Evolutionary conservation across 73 alveolate species (phyloP).

Genomic region (Tetrahymena elliotti): DNA sequence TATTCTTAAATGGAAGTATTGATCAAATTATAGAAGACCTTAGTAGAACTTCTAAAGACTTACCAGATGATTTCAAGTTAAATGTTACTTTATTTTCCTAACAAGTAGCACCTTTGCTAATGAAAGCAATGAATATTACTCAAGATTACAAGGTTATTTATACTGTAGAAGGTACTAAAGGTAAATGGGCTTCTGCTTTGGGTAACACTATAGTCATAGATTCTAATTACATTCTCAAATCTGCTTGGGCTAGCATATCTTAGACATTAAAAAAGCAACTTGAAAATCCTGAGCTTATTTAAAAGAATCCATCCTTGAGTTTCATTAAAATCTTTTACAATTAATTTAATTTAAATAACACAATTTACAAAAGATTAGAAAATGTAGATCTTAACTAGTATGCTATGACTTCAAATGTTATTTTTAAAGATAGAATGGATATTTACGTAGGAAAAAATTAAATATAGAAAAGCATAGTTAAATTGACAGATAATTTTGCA

Average conservation of each 20-base stretch:
- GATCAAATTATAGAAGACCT: background rate
- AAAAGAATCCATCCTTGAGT: background rate
- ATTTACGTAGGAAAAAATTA: background rate
- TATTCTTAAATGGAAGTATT: background rate
- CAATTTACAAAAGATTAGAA: background rate
- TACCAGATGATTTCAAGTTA: background rate
- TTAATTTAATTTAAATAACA: background rate
- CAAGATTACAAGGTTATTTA: background rate
- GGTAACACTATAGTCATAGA: background rate
- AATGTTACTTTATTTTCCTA: background rate
- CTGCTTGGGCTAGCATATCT: background rate
- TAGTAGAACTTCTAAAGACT: background rate
- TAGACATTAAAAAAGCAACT: background rate
- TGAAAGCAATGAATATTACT: background rate
- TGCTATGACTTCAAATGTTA: slow-evolving; percentile 1
- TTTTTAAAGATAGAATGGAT: slow-evolving; percentile 11
- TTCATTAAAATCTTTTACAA: background rate
- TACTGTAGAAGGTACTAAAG: slow-evolving; percentile 3
- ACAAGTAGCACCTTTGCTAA: background rate
- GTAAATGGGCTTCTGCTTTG: slow-evolving; percentile 26
- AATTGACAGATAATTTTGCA: background rate
- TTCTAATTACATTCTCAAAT: background rate
- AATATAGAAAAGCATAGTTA: background rate
- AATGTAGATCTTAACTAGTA: background rate
- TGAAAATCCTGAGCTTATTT: background rate